A percentile compares a stretch with the other conserved stretches of the same genome.
Evolutionary conservation across 2,329 filamentous ascomycete genomes (phyloP).

Genomic region (Didymella segeticola): DNA sequence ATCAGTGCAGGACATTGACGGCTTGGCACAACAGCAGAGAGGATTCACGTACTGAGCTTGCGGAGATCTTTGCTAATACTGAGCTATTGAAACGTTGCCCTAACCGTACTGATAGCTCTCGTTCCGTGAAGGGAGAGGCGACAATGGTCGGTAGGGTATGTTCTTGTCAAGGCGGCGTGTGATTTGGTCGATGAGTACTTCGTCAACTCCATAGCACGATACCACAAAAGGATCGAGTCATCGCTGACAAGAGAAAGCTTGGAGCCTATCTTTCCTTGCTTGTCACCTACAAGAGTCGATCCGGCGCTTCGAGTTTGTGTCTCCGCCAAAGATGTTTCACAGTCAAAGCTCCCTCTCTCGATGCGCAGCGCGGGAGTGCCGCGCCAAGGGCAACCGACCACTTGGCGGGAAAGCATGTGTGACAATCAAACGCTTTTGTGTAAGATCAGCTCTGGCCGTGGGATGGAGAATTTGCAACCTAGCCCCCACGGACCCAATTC

Average conservation of each 20-base stretch:
- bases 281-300: constrained; percentile 22
- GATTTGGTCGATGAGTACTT: neutral
- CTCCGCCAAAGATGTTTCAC: constrained; percentile 4
- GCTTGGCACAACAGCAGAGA: constrained; percentile 8
- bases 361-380: constrained; percentile 18
- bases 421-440: constrained; percentile 14
- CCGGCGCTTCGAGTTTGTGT: constrained; percentile 6
- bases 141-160: neutral
- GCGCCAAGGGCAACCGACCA: constrained; percentile 29
- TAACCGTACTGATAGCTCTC: neutral
- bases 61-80: neutral
- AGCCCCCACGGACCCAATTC: neutral
- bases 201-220: neutral
- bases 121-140: neutral
- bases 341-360: neutral
- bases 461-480: neutral
- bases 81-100: neutral
- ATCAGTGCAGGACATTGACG: neutral
- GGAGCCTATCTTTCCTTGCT: constrained; percentile 16
- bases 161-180: neutral
- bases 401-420: constrained; percentile 26
- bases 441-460: constrained; percentile 11
- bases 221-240: neutral
- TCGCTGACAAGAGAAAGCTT: neutral
- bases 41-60: neutral